A percentile compares a stretch with the other conserved stretches of the same genome.
These are phyloP conservation scores for Epichloe sylvatica DNA, from an alignment of 2,329 filamentous ascomycete species.

Conservation along the genomic window DNA sequence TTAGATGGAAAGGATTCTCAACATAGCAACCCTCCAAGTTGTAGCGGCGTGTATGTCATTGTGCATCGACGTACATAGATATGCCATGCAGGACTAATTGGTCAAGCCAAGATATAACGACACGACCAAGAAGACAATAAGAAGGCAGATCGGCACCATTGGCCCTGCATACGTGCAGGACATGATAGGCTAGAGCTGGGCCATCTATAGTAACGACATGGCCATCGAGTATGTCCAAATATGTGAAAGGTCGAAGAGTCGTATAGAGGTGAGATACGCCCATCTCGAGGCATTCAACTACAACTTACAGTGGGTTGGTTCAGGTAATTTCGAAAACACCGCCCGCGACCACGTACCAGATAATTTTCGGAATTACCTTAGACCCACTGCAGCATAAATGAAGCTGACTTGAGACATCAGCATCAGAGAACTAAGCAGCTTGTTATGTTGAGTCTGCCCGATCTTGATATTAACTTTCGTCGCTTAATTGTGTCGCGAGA, in stretches of 20 bases:
- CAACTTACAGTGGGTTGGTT: not conserved
- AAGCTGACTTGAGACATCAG: no score
- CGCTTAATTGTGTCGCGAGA: no score
- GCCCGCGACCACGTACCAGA: no score
- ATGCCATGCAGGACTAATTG: constrained; percentile 40
- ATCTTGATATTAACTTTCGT: not conserved
- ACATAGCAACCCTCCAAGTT: no score
- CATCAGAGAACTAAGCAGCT: not conserved
- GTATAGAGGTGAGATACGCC: constrained; percentile 44
- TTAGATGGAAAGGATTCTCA: not conserved
- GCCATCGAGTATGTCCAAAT: constrained; percentile 25
- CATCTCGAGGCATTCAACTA: constrained; percentile 24
- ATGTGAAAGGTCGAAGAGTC: constrained; percentile 39
- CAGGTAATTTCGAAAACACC: no score
- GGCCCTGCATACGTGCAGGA: constrained; percentile 43
- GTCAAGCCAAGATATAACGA: constrained; percentile 49
- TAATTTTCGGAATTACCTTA: no score
- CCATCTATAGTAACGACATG: constrained; percentile 53
- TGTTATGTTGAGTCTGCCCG: not conserved
- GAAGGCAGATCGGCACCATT: constrained; percentile 42
- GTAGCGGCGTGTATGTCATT: not conserved
- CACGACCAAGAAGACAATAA: constrained; percentile 48
- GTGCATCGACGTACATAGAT: constrained; percentile 38
- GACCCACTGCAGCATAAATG: no score
- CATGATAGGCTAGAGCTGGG: constrained; percentile 61